Evolutionary conservation across 2,329 filamentous ascomycete species (phyloP), one percentile per base, ranked within the genome.

Genomic region (Aspergillus cejpii): DNA sequence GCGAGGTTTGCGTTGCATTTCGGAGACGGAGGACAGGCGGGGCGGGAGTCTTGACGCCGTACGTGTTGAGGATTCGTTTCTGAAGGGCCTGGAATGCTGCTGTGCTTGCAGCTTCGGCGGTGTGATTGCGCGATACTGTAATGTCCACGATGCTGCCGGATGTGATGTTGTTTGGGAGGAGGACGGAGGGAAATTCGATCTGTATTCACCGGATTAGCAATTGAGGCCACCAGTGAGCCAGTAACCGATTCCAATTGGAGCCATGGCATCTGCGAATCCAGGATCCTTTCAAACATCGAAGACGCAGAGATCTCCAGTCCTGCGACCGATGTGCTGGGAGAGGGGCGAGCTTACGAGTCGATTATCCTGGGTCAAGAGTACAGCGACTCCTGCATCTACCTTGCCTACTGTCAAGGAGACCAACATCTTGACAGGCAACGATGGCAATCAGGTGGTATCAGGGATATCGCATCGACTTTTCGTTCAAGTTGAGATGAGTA

Each of bases 101-200:
- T 58, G 87, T 81, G 49, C 88, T 80, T 55, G 82, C 76, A 43
- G 77, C 67, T 72, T 98, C 92, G 47, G 90, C 87, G 43, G 75
- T 71, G 57, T 80, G 76, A 70, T 98, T 98, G 66, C 91, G 88
- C 47, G 84, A 77, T 55, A 98, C 92, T 50, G 88, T 89, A 69
- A 98, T 97, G 70, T 98, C 92, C 67, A 98, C 92, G 61, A 98
- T 97, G 66, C 87, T 94, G 57, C 92, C 92, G 12, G 89, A 95
- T 50, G 87, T 84, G 68, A 98, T 98, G 66, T 95, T 90, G 51
- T 87, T 86, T 1, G 92, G 92, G 12, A 98, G 83, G 39, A 98
- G 85, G 55, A 98, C 95, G 37, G 92, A 97, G 27, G 92, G 92
- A 64, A 98, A 98, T 67, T 98, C 92, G 66, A 98, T 97, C 91